phyloP scores from a whole-genome alignment of 768 basidiomycete species.

The Polyporus arcularius region DNA sequence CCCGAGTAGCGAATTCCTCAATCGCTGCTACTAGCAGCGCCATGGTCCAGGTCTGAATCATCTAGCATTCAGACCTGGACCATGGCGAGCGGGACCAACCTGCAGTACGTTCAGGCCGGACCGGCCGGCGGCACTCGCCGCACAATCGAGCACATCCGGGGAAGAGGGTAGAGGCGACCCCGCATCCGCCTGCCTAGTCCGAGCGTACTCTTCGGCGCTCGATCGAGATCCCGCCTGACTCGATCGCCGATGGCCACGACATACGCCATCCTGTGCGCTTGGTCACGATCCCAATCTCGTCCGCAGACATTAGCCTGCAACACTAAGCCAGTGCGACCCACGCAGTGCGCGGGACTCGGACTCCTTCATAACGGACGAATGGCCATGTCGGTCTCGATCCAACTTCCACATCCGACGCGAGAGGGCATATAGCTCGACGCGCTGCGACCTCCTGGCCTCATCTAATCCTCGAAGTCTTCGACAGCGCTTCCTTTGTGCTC shows the following conservation, averaged over 20 bases:
- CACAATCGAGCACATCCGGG: no score
- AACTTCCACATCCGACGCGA: constrained; percentile 6
- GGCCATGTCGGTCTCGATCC: background rate
- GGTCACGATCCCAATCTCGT: constrained; percentile 6
- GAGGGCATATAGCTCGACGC: constrained; percentile 3
- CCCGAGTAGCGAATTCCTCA: no score
- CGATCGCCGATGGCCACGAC: background rate
- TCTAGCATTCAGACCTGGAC: no score
- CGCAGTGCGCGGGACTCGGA: background rate
- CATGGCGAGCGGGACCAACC: no score
- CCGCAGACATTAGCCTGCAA: background rate
- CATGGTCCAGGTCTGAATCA: no score
- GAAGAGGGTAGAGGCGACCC: no score
- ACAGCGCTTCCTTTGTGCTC: background rate
- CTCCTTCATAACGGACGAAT: background rate
- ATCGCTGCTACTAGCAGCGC: no score
- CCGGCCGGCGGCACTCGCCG: no score
- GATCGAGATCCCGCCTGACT: no score
- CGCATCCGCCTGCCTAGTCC: no score
- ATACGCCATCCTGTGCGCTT: background rate
- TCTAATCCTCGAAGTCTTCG: background rate
- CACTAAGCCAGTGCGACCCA: background rate
- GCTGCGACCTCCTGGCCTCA: background rate
- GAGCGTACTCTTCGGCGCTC: no score
- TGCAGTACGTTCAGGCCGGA: no score